A percentile compares a stretch with the other conserved stretches of the same genome.
Evolutionary conservation across 2,329 filamentous ascomycete genomes (phyloP).

Genomic region (Botrytis porri): DNA sequence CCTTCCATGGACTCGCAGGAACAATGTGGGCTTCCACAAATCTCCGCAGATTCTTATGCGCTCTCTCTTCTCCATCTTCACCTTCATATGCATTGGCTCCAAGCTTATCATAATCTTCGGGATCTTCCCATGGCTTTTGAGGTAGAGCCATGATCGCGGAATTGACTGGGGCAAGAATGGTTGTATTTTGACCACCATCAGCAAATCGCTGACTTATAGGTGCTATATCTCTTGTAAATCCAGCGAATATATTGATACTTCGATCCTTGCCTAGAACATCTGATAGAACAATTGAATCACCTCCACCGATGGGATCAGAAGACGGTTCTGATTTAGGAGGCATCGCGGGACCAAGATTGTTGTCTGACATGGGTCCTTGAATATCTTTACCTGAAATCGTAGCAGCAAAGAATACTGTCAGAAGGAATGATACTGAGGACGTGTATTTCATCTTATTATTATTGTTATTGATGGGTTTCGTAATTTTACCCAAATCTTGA

Average conservation of each 20-base stretch:
- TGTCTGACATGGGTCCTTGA: constrained; percentile 26
- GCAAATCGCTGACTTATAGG: constrained; percentile 67
- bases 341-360: constrained; percentile 32
- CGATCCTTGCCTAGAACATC: constrained; percentile 81
- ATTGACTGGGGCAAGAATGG: constrained; percentile 85
- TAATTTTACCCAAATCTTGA: background rate
- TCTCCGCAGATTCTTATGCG: constrained; percentile 68
- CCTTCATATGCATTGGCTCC: constrained; percentile 75
- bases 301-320: constrained; percentile 30
- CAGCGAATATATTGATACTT: constrained; percentile 79
- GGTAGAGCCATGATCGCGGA: constrained; percentile 73
- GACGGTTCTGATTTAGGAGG: constrained; percentile 24
- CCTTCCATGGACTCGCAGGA: constrained; percentile 69
- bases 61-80: constrained; percentile 69
- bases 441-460: constrained; percentile 16
- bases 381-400: constrained; percentile 14
- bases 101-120: constrained; percentile 65
- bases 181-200: constrained; percentile 66
- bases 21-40: constrained; percentile 90
- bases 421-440: constrained; percentile 17
- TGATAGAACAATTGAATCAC: constrained; percentile 64
- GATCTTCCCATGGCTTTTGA: constrained; percentile 82
- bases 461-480: background rate
- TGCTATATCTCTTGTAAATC: constrained; percentile 72
- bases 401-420: constrained; percentile 23